Base-by-base conservation (phyloP, 441 rosid species). In the Gossypium laxum region DNA sequence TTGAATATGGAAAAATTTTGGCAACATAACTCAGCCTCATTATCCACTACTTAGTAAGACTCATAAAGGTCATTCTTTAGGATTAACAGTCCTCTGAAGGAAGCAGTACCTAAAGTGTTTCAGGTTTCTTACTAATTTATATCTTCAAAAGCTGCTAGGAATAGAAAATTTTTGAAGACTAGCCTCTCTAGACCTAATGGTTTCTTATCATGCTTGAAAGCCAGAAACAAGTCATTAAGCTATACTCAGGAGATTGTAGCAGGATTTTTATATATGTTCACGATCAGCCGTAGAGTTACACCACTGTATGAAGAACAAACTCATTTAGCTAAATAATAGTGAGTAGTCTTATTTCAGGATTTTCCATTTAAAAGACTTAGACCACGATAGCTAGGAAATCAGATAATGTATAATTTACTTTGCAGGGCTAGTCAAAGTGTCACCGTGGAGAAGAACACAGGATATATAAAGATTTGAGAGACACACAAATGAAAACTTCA, bases 371-470 rank as follows among this genome's bases (percentile, higher is more conserved):
- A 14, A 67, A 57, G 2, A 70, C 64, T 6, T 38, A 38, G 14
- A 57, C 54, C 22, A 62, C 1, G 2, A 4, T 43, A 11, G 51
- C 65, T 57, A 70, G 55, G 34, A 70, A 56, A 38, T 45, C 54
- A 41, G 55, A 56, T 11, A 45, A 56, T 41, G 14, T 41, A 50
- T 67, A 32, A 61, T 14, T 72, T 57, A 62, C n/a, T 72, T 18
- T 2, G 2, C 18, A 12, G 69, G 21, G 34, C 55, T 65, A 69
- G 21, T 24, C 8, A 30, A 34, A 24, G 51, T 64, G 24, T 62
- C 69, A 57, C 59, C 65, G 4, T 38, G 26, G 58, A 62, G 8
- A 68, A 26, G 18, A 22, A 26, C n/a, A 70, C 57, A 66, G n/a
- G 54, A 18, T 17, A 34, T 8, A 28, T 18, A 47, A 52, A 38